phyloP scores from a whole-genome alignment of 306 rosid genomes.

The Citrullus amarus region DNA sequence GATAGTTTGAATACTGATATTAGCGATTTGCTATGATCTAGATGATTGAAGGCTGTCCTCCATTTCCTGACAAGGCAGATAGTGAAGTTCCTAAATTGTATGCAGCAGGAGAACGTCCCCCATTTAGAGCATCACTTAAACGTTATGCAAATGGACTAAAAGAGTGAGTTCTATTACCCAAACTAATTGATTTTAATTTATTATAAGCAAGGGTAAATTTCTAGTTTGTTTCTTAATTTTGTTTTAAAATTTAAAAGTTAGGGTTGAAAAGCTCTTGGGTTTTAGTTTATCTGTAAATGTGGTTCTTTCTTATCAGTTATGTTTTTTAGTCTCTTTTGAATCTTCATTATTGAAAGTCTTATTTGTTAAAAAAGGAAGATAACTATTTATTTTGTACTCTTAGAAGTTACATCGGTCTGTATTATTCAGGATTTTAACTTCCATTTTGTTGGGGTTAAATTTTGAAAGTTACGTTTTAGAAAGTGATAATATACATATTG shows the following conservation, averaged over 20 bases:
- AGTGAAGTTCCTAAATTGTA: constrained; percentile 56
- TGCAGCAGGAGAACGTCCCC: constrained; percentile 64
- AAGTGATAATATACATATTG: neutral
- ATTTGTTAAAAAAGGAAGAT: neutral
- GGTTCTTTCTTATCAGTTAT: neutral
- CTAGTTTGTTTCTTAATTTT: neutral
- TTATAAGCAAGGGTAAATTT: neutral
- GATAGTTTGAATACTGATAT: constrained; percentile 10
- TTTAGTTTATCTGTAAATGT: neutral
- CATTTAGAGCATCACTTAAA: constrained; percentile 58
- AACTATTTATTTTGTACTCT: neutral
- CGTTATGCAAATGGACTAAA: constrained; percentile 63
- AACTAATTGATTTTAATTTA: neutral
- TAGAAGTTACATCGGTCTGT: neutral
- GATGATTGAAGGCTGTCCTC: constrained; percentile 90
- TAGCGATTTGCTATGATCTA: constrained; percentile 19
- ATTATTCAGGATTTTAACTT: constrained; percentile 1
- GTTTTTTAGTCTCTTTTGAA: neutral
- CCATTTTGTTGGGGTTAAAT: neutral
- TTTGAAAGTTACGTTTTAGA: neutral
- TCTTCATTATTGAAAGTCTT: neutral
- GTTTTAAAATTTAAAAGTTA: neutral
- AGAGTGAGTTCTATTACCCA: constrained; percentile 42
- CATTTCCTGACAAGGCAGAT: constrained; percentile 54
- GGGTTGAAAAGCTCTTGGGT: neutral